Evolutionary conservation across 768 basidiomycete species (phyloP).

Genomic region (Hericium erinaceus): DNA sequence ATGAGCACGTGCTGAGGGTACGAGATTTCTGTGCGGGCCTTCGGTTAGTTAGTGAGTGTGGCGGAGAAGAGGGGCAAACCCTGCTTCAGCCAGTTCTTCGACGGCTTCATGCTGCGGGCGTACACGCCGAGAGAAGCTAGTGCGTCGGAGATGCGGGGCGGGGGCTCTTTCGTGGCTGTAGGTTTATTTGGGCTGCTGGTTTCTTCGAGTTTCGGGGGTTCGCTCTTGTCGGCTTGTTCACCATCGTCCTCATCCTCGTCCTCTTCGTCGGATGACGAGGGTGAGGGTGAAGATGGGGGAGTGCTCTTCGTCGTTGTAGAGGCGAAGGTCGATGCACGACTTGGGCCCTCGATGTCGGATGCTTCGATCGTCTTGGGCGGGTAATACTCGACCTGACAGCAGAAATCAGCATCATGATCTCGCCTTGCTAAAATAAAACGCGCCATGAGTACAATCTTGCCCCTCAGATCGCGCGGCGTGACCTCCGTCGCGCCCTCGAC

Average conservation of each 20-base stretch:
- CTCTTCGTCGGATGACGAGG: not conserved
- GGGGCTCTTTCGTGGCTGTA: not conserved
- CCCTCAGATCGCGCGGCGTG: constrained; percentile 38
- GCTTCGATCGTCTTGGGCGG: not conserved
- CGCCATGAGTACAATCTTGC: constrained; percentile 53
- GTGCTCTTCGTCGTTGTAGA: too few relatives aligned
- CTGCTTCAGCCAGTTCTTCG: constrained; percentile 35
- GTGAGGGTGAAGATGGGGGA: too few relatives aligned
- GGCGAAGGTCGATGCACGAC: too few relatives aligned
- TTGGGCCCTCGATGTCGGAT: not conserved
- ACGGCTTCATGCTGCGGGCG: constrained; percentile 53
- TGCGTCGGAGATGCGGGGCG: constrained; percentile 35
- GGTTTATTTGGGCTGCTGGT: too few relatives aligned
- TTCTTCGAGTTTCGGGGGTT: too few relatives aligned
- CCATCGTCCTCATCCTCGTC: constrained; percentile 13
- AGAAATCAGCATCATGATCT: not conserved
- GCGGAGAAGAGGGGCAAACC: too few relatives aligned
- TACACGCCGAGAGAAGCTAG: constrained; percentile 52
- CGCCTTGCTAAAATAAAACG: not conserved
- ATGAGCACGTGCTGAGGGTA: constrained; percentile 41
- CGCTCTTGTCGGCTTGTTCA: constrained; percentile 13
- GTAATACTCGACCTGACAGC: constrained; percentile 14
- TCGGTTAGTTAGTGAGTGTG: too few relatives aligned
- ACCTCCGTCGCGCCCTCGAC: constrained; percentile 29
- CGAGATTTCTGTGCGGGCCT: constrained; percentile 23